phyloP scores from a whole-genome alignment of 176 grass and related monocot species.

The Musa schizocarpa region DNA sequence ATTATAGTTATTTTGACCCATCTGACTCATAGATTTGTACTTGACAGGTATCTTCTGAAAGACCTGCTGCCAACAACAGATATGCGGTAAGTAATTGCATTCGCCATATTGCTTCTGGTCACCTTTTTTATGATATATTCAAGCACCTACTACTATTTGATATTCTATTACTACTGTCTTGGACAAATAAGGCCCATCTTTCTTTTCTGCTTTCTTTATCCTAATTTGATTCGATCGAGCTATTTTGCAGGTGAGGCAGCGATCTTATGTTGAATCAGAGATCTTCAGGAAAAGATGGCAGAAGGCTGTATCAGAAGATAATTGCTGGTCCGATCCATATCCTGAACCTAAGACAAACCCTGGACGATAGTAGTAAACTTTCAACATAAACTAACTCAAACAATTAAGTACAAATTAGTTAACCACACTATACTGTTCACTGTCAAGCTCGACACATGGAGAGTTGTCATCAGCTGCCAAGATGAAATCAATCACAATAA shows the following conservation, averaged over 20 bases:
- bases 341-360: neutral
- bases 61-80: neutral
- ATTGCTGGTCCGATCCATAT: constrained; percentile 73
- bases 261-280: constrained; percentile 59
- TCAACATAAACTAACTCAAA: too few species aligned
- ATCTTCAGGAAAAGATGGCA: constrained; percentile 68
- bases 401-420: neutral
- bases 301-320: constrained; percentile 45
- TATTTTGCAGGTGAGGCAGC: constrained; percentile 40
- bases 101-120: neutral
- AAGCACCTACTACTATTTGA: neutral
- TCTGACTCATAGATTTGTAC: neutral
- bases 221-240: neutral
- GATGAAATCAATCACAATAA: neutral
- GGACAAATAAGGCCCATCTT: too few species aligned
- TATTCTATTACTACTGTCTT: too few species aligned
- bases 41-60: neutral
- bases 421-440: neutral
- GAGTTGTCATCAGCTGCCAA: neutral
- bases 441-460: neutral
- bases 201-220: neutral
- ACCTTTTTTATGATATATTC: neutral
- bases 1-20: neutral
- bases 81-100: neutral
- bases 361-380: neutral